Conservation (phyloP, 768 basidiomycete genomes). For the Mycena polygramma region DNA sequence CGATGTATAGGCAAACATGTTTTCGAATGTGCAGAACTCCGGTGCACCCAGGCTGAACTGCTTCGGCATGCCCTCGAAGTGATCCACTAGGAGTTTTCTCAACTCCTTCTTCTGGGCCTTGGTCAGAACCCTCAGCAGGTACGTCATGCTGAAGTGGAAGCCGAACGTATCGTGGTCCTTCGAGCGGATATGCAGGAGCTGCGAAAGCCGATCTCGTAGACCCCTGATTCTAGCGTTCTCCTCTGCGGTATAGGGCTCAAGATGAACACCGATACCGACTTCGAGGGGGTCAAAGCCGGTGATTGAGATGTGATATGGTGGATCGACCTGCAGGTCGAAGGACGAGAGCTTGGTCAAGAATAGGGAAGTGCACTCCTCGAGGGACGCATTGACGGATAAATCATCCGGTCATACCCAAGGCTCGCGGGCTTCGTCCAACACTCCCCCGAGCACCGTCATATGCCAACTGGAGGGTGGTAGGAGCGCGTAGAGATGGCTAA, state of each 20-base stretch:
- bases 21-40: not conserved
- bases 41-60: not conserved
- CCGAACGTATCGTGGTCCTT: not conserved
- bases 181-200: constrained; percentile 1
- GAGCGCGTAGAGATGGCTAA: not conserved
- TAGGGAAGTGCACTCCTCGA: constrained; percentile 6
- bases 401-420: not conserved
- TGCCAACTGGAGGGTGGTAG: not conserved
- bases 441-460: not conserved
- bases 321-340: not conserved
- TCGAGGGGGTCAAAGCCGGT: not conserved
- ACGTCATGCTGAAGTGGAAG: not conserved
- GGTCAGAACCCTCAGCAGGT: not conserved
- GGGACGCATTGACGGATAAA: not conserved
- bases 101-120: not conserved
- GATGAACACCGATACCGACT: not conserved
- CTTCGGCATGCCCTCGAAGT: constrained; percentile 9
- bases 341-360: not conserved
- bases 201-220: not conserved
- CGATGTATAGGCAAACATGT: not conserved
- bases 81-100: not conserved
- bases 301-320: not conserved
- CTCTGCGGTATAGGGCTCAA: not conserved
- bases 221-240: not conserved
- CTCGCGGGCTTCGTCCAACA: not conserved